Base-by-base conservation (phyloP, 1,139 yeast genomes). In the Pichia sp. region DNA sequence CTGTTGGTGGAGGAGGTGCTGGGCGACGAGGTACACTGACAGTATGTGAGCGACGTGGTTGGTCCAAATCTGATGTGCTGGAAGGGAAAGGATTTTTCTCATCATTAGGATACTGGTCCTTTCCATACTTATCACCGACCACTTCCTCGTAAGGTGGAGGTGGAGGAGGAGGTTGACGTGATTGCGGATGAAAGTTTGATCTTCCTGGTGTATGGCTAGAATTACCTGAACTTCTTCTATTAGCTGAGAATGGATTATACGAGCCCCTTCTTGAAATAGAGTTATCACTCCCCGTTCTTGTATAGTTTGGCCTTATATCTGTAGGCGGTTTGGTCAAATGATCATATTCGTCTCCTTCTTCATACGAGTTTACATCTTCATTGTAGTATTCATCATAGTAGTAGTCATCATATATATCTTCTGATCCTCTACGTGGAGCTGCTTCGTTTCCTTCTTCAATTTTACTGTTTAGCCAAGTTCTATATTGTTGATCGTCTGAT, bases 81-180 rank as follows among this genome's bases (percentile, higher is more conserved):
- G n/a, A 21, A 8, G 60, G 59, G 35, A 60, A 51, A 12, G 61
- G 56, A n/a, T 63, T 53, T 23, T 58, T 51, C 52, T 76, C 76
- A 48, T 77, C 83, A 42, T 68, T 64, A 36, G 79, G 77, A 51
- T 72, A 73, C 39, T 72, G 76, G 38, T 59, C 58, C 41, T 61
- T 59, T 11, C 61, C 59, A 24, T 61, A 59, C 30, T 67, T 70
- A 14, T 61, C 58, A n/a, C 78, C 79, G 1, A 84, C 78, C 17
- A 72, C 82, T 53, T 81, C 89, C 50, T 79, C 85, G 55, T 81
- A 80, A 0, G 84, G 67, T 5, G 89, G 86, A 10, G 89, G 86
- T 11, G 58, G 44, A 36, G 48, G 33, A 8, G 25, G 25, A 14
- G 34, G 25, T 14, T 31, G 21, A 9, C 25, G 20, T 43, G 22